Conservation (phyloP, 2,329 filamentous ascomycete species). For the Leptographium procerum region DNA sequence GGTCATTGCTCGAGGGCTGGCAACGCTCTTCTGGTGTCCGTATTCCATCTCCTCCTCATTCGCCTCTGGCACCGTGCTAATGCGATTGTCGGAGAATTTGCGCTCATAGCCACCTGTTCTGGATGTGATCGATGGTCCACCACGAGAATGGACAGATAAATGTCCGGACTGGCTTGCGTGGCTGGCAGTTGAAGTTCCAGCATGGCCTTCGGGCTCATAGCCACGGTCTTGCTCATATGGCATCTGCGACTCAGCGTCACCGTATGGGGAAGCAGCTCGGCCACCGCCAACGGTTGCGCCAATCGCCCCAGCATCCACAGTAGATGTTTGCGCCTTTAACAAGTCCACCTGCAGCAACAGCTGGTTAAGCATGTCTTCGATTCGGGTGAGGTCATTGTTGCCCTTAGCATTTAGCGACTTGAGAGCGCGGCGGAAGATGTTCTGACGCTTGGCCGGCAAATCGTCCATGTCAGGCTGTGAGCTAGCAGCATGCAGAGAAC, state of each 20-base stretch:
- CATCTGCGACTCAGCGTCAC: conserved; percentile 52
- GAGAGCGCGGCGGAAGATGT: conserved; percentile 87
- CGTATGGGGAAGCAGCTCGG: conserved; percentile 45
- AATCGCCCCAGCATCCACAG: conserved; percentile 10
- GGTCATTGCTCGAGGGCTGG: conserved; percentile 35
- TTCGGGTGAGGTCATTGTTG: conserved; percentile 74
- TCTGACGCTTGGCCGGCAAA: conserved; percentile 67
- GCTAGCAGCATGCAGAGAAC: conserved; percentile 42
- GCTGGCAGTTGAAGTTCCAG: conserved; percentile 62
- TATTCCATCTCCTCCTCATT: conserved; percentile 62
- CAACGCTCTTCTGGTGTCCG: conserved; percentile 13
- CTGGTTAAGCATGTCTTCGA: conserved; percentile 86
- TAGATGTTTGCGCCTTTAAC: conserved; percentile 48
- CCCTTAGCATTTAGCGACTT: conserved; percentile 84
- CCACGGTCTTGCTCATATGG: conserved; percentile 60
- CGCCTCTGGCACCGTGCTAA: conserved; percentile 79
- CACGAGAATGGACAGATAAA: conserved; percentile 49
- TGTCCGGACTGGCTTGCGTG: conserved; percentile 67
- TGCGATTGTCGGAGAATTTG: conserved; percentile 62
- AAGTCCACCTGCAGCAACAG: conserved; percentile 85
- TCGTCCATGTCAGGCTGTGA: conserved; percentile 49
- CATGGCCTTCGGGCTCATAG: conserved; percentile 75
- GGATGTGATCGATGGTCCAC: conserved; percentile 21
- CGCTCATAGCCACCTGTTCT: conserved; percentile 36
- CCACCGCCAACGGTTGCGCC: conserved; percentile 28